Base-by-base conservation (phyloP, 75 land plant genomes). In the Pinus taeda region DNA sequence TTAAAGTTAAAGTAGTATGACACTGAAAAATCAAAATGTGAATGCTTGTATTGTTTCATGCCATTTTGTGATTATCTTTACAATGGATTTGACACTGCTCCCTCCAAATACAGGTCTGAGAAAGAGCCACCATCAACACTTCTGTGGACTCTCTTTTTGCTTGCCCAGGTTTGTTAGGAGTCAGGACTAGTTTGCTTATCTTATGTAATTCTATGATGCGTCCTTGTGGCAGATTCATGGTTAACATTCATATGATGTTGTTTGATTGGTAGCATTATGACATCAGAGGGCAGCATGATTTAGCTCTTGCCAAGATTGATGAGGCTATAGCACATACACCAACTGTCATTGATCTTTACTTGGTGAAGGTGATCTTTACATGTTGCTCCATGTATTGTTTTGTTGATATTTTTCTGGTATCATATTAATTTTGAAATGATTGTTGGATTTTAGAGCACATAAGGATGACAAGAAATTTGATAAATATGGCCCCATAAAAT, bases 301-400 rank as follows among this genome's bases (percentile, higher is more conserved):
- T 88, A 74, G 95, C 99, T 78, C 81, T 95, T 36, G 83, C 80
- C 15, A 89, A 93, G 71, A 95, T 97, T 71, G 90, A 97, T 79
- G 93, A 91, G 78, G 99, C 99, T 37, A 95, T 97, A 79, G 83
- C 80, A 29, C 99, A 97, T 76, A 97, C 99, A 6, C 99, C 99
- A 21, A 97, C 99, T 61, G 98, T 91, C 11, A 97, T 97, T 82
- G 99, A 97, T 81, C 76, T 95, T 36, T 97, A 97, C 71, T 87
- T 91, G 53, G 91, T 87, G 49, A 97, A 97, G 98, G 99, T 26
- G 26, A 26, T 26, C 26, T 26, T 26, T 26, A 26, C 26, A 26
- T 26, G n/a, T 7, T 69, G 71, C 37, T 33, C 22, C 42, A n/a
- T 45, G n/a, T 69, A 42, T 9, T 57, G 37, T 21, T 60, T 18